A percentile compares a stretch with the other conserved stretches of the same genome.
Conservation (phyloP, 179 eudicot genomes). For the Camellia oleifera region DNA sequence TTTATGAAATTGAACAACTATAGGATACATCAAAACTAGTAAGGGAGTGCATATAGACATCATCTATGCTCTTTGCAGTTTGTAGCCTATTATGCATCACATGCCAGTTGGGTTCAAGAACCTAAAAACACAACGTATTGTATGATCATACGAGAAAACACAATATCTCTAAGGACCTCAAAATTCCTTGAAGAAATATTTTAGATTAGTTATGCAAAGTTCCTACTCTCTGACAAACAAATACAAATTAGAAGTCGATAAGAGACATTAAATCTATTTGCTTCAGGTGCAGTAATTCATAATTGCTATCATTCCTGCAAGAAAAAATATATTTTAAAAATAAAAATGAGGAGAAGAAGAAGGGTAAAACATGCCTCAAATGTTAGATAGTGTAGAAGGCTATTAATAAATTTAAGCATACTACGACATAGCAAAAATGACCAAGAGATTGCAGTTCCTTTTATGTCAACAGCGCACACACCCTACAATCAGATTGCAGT, state of each 20-base stretch:
- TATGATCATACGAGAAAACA: too few relatives aligned
- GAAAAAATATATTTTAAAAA: neutral
- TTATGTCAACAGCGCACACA: conserved; percentile 29
- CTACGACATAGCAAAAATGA: conserved; percentile 88
- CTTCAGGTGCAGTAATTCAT: neutral
- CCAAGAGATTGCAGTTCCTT: conserved; percentile 31
- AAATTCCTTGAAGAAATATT: too few relatives aligned
- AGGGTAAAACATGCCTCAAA: conserved; percentile 57
- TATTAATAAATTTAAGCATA: conserved; percentile 91
- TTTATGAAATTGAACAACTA: neutral
- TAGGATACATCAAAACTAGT: neutral
- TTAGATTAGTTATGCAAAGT: neutral
- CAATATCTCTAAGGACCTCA: too few relatives aligned
- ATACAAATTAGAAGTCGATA: neutral
- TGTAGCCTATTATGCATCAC: too few relatives aligned
- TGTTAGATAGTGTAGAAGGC: conserved; percentile 30
- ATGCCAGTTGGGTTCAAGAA: too few relatives aligned
- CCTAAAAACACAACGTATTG: too few relatives aligned
- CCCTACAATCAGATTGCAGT: too few relatives aligned
- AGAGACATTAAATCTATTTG: too few relatives aligned
- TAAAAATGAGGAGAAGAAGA: neutral
- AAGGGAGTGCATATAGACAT: too few relatives aligned
- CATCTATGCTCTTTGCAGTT: too few relatives aligned
- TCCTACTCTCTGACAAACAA: neutral
- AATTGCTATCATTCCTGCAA: neutral